Conservation (phyloP, 2,329 filamentous ascomycete species). For the Nigrospora osmanthi region DNA sequence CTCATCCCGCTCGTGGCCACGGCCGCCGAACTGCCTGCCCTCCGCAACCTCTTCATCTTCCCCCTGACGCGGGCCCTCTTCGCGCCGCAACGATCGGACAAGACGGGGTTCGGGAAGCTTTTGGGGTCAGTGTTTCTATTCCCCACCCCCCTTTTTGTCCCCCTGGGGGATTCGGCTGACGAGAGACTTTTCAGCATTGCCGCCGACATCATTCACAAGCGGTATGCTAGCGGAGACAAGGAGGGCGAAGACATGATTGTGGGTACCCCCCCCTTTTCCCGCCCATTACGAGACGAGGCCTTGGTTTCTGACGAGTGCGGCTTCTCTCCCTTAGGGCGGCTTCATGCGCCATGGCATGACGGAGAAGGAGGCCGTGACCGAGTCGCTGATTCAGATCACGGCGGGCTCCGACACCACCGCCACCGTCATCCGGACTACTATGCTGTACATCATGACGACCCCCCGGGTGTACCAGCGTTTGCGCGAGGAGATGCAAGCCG, state of each 20-base stretch:
- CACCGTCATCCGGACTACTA: constrained; percentile 1
- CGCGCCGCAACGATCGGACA: background rate
- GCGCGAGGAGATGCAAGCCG: background rate
- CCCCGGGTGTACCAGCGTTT: constrained; percentile 3
- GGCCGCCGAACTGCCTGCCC: background rate
- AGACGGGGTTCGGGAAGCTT: background rate
- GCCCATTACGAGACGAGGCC: background rate
- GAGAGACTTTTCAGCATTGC: background rate
- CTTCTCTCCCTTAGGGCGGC: background rate
- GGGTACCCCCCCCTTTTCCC: background rate
- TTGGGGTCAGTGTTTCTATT: background rate
- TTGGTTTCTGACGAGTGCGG: background rate
- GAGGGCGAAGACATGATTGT: constrained; percentile 2
- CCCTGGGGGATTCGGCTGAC: background rate
- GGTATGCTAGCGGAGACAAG: background rate
- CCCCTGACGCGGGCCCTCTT: background rate
- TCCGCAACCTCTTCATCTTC: background rate
- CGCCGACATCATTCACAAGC: background rate
- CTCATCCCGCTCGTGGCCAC: background rate
- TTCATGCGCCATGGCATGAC: constrained; percentile 1
- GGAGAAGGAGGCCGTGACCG: background rate
- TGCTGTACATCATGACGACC: constrained; percentile 1
- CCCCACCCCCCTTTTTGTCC: background rate
- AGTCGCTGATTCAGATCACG: background rate
- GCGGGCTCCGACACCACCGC: constrained; percentile 5